Evolutionary conservation across 2,329 filamentous ascomycete genomes (phyloP).

Genomic region (Ceratocystis cubensis): DNA sequence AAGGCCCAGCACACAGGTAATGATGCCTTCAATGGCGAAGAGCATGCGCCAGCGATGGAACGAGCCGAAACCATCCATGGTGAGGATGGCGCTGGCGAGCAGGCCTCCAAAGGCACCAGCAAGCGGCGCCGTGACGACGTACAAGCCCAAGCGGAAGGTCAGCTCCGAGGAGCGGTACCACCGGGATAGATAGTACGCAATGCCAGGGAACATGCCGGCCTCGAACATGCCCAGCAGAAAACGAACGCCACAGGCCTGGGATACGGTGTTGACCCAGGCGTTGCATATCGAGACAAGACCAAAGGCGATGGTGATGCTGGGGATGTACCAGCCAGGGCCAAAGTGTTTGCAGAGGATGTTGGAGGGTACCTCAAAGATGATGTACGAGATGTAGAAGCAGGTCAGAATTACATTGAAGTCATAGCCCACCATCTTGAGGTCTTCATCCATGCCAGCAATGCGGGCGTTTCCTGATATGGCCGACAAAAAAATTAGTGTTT

Average conservation of each 20-base stretch:
- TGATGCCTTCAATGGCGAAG: constrained; percentile 56
- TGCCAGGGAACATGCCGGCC: constrained; percentile 60
- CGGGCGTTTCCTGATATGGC: constrained; percentile 47
- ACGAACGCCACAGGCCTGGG: constrained; percentile 45
- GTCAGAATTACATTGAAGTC: constrained; percentile 59
- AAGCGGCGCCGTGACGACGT: constrained; percentile 58
- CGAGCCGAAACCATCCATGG: constrained; percentile 43
- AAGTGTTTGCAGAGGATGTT: constrained; percentile 59
- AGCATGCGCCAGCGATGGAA: constrained; percentile 54
- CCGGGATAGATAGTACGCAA: constrained; percentile 58
- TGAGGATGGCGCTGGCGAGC: constrained; percentile 51
- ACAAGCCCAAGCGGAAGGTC: constrained; percentile 53
- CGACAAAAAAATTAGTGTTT: not conserved
- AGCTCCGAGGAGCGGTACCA: constrained; percentile 62
- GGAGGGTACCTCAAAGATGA: constrained; percentile 57
- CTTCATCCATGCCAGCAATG: constrained; percentile 50
- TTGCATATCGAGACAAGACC: constrained; percentile 52
- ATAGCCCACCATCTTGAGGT: constrained; percentile 46
- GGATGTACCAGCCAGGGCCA: constrained; percentile 61
- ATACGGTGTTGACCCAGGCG: constrained; percentile 48
- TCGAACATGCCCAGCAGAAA: constrained; percentile 59
- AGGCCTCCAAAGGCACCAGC: constrained; percentile 61
- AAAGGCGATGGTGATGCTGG: constrained; percentile 48
- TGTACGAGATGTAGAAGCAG: constrained; percentile 61
- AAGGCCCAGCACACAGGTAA: constrained; percentile 41